Percentiles rank a stretch among this genome's conserved stretches.
phyloP scores from a whole-genome alignment of 768 basidiomycete genomes.

The Psilocybe azurescens region DNA sequence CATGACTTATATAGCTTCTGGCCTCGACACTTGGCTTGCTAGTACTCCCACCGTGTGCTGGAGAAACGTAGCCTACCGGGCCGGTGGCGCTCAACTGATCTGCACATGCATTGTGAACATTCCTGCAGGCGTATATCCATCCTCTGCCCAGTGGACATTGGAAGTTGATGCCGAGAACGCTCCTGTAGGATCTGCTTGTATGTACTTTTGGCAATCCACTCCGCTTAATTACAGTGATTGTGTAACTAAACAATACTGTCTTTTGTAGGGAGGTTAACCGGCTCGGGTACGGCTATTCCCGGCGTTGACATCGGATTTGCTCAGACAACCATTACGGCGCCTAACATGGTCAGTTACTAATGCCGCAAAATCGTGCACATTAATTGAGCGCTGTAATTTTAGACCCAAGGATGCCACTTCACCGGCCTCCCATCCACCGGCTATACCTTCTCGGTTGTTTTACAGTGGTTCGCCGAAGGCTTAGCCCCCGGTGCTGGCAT shows the following conservation, averaged over 20 bases:
- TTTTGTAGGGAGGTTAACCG: background rate
- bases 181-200: background rate
- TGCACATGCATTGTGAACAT: background rate
- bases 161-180: background rate
- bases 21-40: background rate
- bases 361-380: too few relatives aligned
- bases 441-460: background rate
- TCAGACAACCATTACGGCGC: background rate
- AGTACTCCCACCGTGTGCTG: background rate
- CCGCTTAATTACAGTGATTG: background rate
- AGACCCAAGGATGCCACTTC: slow-evolving; percentile 5
- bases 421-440: background rate
- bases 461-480: slow-evolving; percentile 2
- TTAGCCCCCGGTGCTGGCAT: background rate
- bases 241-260: background rate
- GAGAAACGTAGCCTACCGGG: background rate
- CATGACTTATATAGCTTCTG: background rate
- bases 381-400: background rate
- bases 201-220: background rate
- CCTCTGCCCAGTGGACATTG: slow-evolving; percentile 3
- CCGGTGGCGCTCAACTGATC: background rate
- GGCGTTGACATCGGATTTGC: slow-evolving; percentile 1
- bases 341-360: background rate
- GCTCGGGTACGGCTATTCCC: background rate
- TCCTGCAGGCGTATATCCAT: background rate